Conservation (phyloP, 805 yeast genomes). For the Monosporozyma siamensis region DNA sequence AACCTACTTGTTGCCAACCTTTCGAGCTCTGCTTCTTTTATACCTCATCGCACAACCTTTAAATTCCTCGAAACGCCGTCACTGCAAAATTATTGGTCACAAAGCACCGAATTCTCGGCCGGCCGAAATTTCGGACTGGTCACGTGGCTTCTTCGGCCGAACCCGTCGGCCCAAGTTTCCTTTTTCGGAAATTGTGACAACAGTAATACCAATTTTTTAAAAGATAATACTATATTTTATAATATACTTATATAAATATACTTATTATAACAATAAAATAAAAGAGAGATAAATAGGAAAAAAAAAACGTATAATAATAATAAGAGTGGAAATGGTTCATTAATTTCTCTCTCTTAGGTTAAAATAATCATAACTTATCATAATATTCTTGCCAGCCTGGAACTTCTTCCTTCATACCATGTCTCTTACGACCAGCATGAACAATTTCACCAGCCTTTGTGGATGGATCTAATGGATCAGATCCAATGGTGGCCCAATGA, state of each 20-base stretch:
- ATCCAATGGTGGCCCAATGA: slow-evolving; percentile 88
- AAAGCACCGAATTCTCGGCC: background rate
- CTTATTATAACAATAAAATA: background rate
- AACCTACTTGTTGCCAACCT: no score
- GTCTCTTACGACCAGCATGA: slow-evolving; percentile 75
- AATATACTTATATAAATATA: background rate
- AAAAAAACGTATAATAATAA: background rate
- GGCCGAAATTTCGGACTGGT: background rate
- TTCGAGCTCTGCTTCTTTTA: background rate
- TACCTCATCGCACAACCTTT: background rate
- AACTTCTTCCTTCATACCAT: slow-evolving; percentile 92
- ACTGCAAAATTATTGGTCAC: background rate
- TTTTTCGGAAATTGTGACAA: no score
- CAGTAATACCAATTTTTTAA: no score
- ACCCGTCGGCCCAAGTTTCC: background rate
- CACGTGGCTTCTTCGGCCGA: no score
- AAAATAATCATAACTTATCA: slow-evolving; percentile 59
- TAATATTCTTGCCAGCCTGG: slow-evolving; percentile 99
- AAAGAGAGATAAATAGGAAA: background rate
- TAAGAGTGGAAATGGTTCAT: background rate
- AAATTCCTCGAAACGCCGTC: background rate
- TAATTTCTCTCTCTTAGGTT: background rate
- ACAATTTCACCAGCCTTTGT: slow-evolving; percentile 61
- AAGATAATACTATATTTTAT: no score
- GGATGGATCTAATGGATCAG: slow-evolving; percentile 86